Evolutionary conservation across 73 alveolate species (phyloP).

Genomic region (Paramecium sexaurelia): DNA sequence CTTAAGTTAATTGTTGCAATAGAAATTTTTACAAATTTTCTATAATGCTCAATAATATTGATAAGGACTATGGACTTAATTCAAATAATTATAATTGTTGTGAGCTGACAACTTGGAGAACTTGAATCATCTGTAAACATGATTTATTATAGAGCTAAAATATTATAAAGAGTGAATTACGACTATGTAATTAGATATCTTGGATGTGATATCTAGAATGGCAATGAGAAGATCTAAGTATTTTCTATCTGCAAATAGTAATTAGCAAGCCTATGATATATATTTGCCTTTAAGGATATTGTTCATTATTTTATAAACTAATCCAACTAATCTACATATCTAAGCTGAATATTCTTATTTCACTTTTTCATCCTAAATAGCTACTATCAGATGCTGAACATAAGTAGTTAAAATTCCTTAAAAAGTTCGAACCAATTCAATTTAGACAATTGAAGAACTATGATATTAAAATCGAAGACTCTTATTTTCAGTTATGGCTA

Average conservation of each 20-base stretch:
- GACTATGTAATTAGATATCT: background rate
- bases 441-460: constrained; percentile 40
- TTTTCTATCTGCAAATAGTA: constrained; percentile 32
- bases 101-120: constrained; percentile 2
- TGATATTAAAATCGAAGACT: constrained; percentile 25
- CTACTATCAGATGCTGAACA: background rate
- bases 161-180: background rate
- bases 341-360: background rate
- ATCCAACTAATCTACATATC: constrained; percentile 42
- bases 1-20: background rate
- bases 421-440: constrained; percentile 32
- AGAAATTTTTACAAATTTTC: background rate
- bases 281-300: constrained; percentile 40
- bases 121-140: constrained; percentile 38
- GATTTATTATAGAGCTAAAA: constrained; percentile 16
- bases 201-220: background rate
- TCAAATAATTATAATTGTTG: constrained; percentile 18
- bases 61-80: constrained; percentile 4
- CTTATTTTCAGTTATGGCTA: constrained; percentile 29
- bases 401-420: background rate
- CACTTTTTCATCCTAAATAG: background rate
- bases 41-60: background rate
- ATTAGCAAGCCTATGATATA: constrained; percentile 41
- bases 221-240: constrained; percentile 2
- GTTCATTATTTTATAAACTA: constrained; percentile 1